Percentiles rank a stretch among this genome's conserved stretches.
Conservation (phyloP, 768 basidiomycete species). For the Saitozyma podzolica region DNA sequence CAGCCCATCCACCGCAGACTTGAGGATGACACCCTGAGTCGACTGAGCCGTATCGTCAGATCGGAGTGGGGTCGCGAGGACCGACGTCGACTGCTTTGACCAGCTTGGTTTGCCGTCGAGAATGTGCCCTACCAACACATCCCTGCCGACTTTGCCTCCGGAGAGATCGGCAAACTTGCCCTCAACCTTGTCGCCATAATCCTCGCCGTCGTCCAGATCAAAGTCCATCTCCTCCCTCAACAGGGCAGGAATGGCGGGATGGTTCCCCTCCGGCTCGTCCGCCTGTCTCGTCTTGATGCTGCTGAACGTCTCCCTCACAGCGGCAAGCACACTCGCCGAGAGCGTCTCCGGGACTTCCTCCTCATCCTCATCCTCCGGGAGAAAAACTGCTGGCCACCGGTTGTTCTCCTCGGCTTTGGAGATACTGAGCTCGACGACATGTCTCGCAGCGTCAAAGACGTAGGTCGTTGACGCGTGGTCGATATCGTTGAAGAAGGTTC, state of each 20-base stretch:
- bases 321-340: constrained; percentile 76
- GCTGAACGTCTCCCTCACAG: constrained; percentile 76
- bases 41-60: constrained; percentile 8
- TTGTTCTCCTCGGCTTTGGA: constrained; percentile 81
- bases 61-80: constrained; percentile 31
- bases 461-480: constrained; percentile 78
- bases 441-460: constrained; percentile 75
- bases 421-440: constrained; percentile 76
- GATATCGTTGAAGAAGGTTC: constrained; percentile 69
- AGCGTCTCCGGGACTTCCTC: constrained; percentile 82
- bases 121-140: constrained; percentile 69
- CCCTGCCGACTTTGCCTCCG: constrained; percentile 60
- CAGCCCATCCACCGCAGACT: constrained; percentile 51
- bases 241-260: constrained; percentile 70
- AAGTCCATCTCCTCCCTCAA: constrained; percentile 84
- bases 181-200: constrained; percentile 37
- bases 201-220: constrained; percentile 70
- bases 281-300: constrained; percentile 73
- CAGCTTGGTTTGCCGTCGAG: constrained; percentile 73
- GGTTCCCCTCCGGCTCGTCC: constrained; percentile 61
- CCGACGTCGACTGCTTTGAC: constrained; percentile 59
- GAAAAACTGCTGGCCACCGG: constrained; percentile 85
- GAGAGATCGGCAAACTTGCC: constrained; percentile 20
- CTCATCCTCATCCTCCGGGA: constrained; percentile 52
- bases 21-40: constrained; percentile 25